phyloP scores from a whole-genome alignment of 306 rosid species.

The Sechiopsis laciniata region DNA sequence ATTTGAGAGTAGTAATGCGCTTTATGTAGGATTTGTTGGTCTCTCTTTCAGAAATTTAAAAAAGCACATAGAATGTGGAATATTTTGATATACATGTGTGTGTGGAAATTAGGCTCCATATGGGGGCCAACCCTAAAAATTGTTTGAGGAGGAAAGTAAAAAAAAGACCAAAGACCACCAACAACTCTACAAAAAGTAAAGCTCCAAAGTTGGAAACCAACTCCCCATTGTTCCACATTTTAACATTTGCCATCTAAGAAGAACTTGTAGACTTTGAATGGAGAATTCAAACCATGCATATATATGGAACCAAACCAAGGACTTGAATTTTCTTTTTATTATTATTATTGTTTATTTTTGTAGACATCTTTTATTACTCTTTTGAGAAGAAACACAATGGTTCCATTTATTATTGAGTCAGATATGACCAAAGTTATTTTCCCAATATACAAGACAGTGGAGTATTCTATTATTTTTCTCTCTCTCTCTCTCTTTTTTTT shows the following conservation, averaged over 20 bases:
- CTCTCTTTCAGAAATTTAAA: neutral
- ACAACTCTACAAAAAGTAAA: neutral
- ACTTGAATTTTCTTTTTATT: too few relatives aligned
- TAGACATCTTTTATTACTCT: too few relatives aligned
- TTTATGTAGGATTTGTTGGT: too few relatives aligned
- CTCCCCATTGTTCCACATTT: neutral
- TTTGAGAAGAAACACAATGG: too few relatives aligned
- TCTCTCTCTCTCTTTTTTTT: too few relatives aligned
- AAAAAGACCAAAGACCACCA: neutral
- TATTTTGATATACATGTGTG: neutral
- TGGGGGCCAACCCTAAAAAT: neutral
- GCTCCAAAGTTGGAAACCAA: neutral
- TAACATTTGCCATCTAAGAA: neutral
- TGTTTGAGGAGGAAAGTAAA: neutral
- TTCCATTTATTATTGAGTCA: too few relatives aligned
- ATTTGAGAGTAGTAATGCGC: too few relatives aligned
- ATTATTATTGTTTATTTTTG: too few relatives aligned
- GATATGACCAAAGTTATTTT: neutral
- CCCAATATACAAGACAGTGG: neutral
- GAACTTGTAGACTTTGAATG: neutral
- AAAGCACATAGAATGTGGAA: neutral
- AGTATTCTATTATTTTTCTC: too few relatives aligned
- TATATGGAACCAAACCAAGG: too few relatives aligned
- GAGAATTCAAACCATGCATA: slow-evolving; percentile 8
- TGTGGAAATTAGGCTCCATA: neutral